These are phyloP conservation scores for Colletotrichum trifolii DNA, from an alignment of 2,329 filamentous ascomycete genomes.

Conservation along the genomic window DNA sequence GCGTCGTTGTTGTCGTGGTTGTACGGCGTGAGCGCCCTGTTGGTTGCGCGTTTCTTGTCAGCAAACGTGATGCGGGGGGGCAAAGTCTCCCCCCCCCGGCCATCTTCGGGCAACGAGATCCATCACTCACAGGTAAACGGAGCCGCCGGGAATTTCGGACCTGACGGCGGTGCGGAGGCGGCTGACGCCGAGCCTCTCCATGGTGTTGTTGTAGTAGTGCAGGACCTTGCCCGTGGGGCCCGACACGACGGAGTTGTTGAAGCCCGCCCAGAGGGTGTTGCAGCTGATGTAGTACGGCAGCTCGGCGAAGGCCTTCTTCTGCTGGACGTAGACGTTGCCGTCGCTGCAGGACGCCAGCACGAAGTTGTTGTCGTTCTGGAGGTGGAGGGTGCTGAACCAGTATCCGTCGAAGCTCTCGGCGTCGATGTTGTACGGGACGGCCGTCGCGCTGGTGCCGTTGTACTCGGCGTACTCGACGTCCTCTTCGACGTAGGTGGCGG, in stretches of 20 bases:
- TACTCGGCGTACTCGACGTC: no score
- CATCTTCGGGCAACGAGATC: no score
- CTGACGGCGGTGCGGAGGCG: neutral
- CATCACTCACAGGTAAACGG: no score
- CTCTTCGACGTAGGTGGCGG: no score
- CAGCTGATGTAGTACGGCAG: neutral
- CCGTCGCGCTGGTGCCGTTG: no score
- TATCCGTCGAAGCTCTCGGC: constrained; percentile 47
- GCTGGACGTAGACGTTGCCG: constrained; percentile 9
- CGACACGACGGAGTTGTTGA: neutral
- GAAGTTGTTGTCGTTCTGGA: neutral
- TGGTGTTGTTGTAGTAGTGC: constrained; percentile 18
- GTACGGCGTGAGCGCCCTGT: neutral
- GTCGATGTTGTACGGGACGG: neutral
- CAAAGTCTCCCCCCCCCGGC: no score
- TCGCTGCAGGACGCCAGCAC: constrained; percentile 10
- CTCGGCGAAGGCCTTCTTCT: neutral
- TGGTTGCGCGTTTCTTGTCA: no score
- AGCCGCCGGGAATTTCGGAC: no score
- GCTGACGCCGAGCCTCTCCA: constrained; percentile 11
- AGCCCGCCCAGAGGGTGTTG: constrained; percentile 8
- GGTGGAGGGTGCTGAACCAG: constrained; percentile 12
- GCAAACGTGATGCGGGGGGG: no score
- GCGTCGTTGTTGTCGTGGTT: neutral
- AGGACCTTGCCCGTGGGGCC: constrained; percentile 2